Evolutionary conservation across 495 filamentous ascomycete species (phyloP), one percentile per base, ranked within the genome.

Genomic region (Pseudomonodictys pantanalensis): DNA sequence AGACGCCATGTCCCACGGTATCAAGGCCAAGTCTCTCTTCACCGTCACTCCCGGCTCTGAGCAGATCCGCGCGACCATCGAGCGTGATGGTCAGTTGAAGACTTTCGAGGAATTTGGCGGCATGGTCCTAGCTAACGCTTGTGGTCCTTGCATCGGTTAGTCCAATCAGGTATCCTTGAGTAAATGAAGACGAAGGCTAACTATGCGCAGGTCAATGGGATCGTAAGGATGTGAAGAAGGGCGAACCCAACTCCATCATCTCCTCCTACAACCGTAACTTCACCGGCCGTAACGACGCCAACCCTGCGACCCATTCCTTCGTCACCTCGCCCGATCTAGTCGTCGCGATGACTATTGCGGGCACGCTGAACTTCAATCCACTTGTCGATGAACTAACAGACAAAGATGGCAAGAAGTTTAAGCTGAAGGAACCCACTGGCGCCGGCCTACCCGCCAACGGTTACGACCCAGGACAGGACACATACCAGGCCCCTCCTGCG

Each of bases 241-340:
- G 95, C 64, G 90, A 92, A 71, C 77, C 91, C 65, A 98, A 98
- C 84, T 92, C 91, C 17, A 96, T 96, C 75, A 82, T 96, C 72
- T 95, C 89, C 30, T 96, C 91, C 39, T 93, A 96, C 84, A 96
- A 95, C 84, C 91, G 93, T 77, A 99, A 99, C 84, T 99, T 99
- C 81, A 97, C 92, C 67, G 93, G 93, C 65, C 91, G 93, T 76
- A 98, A 98, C 77, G 93, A 98, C 69, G 93, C 92, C 67, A 99
- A 99, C 82, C 95, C 93, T 39, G 91, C 93, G 47, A 99, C 93
- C 58, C 93, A 97, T 79, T 88, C 92, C 60, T 99, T 99, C 77
- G 95, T 99, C 67, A 86, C 93, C 68, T 97, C 95, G n/a, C 93
- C 93, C 62, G 93, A 99, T 76, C 80, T 99, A 47, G 91, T 96